A percentile compares a stretch with the other conserved stretches of the same genome.
Conservation (phyloP, 345 rosid genomes). For the Geranium rotundifolium region DNA sequence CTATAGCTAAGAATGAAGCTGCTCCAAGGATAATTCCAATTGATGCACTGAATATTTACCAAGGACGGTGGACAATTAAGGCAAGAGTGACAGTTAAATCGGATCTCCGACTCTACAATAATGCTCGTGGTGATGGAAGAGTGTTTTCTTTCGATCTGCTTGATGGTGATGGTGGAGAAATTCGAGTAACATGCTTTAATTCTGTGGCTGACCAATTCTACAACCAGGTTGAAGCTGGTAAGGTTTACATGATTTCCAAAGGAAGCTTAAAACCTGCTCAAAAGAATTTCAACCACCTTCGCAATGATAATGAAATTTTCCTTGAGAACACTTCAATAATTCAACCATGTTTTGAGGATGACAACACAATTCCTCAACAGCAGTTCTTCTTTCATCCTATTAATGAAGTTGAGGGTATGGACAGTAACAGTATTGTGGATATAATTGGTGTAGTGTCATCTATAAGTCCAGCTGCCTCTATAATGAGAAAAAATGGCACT, state of each 20-base stretch:
- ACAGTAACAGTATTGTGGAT: conserved; percentile 47
- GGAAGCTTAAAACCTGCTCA: conserved; percentile 78
- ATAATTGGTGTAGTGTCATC: conserved; percentile 59
- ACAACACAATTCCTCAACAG: conserved; percentile 51
- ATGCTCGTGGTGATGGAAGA: conserved; percentile 75
- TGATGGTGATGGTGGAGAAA: conserved; percentile 86
- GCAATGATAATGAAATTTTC: conserved; percentile 58
- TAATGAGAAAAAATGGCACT: conserved; percentile 64
- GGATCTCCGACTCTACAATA: conserved; percentile 61
- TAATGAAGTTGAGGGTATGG: conserved; percentile 63
- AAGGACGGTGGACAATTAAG: conserved; percentile 79
- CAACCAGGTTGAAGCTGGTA: conserved; percentile 64
- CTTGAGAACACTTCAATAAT: conserved; percentile 49
- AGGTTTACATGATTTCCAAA: conserved; percentile 63
- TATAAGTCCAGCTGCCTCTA: conserved; percentile 43
- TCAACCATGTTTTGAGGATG: conserved; percentile 69
- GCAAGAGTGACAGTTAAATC: conserved; percentile 79
- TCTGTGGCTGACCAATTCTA: conserved; percentile 75
- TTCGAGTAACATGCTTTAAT: conserved; percentile 81
- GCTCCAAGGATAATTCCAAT: conserved; percentile 63
- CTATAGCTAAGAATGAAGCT: conserved; percentile 57
- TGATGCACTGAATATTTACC: conserved; percentile 75
- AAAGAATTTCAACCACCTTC: conserved; percentile 77
- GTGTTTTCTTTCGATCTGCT: conserved; percentile 86
- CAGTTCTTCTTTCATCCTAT: conserved; percentile 63